phyloP scores from a whole-genome alignment of 495 filamentous ascomycete genomes.

The Xylaria cubensis region DNA sequence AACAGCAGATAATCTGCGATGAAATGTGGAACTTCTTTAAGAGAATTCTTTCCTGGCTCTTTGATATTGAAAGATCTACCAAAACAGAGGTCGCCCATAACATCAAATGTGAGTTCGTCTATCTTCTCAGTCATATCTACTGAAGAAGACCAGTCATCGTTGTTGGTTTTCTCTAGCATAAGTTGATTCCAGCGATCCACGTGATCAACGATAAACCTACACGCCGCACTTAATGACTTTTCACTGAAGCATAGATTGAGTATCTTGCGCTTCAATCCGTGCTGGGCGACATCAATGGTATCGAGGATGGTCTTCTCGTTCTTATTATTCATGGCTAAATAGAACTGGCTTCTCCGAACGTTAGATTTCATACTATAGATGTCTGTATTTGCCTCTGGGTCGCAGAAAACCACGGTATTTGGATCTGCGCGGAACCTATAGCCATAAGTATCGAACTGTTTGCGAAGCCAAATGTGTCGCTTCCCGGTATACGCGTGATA shows the following conservation, averaged over 20 bases:
- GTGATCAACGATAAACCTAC: slow-evolving; percentile 35
- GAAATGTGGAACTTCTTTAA: slow-evolving; percentile 33
- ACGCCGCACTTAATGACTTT: slow-evolving; percentile 34
- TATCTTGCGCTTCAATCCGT: slow-evolving; percentile 39
- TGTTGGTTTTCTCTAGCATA: slow-evolving; percentile 22
- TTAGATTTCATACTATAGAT: slow-evolving; percentile 45
- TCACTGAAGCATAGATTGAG: slow-evolving; percentile 37
- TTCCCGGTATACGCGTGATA: slow-evolving; percentile 33
- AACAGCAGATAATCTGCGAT: slow-evolving; percentile 37
- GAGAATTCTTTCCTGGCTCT: slow-evolving; percentile 37
- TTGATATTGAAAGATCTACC: slow-evolving; percentile 60
- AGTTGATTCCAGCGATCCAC: slow-evolving; percentile 44
- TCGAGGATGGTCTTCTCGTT: slow-evolving; percentile 32
- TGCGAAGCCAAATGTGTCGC: slow-evolving; percentile 36
- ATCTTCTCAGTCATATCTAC: slow-evolving; percentile 35
- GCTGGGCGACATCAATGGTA: slow-evolving; percentile 32
- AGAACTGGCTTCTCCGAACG: slow-evolving; percentile 36
- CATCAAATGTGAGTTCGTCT: slow-evolving; percentile 38
- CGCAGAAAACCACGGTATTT: slow-evolving; percentile 38
- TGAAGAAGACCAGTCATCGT: slow-evolving; percentile 33
- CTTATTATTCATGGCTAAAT: slow-evolving; percentile 30
- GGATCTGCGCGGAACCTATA: slow-evolving; percentile 39
- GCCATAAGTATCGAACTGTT: slow-evolving; percentile 38
- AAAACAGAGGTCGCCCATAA: slow-evolving; percentile 59
- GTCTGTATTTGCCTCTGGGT: slow-evolving; percentile 30